Evolutionary conservation across 2,329 filamentous ascomycete species (phyloP), one percentile per base, ranked within the genome.

Genomic region (Alternaria dauci): DNA sequence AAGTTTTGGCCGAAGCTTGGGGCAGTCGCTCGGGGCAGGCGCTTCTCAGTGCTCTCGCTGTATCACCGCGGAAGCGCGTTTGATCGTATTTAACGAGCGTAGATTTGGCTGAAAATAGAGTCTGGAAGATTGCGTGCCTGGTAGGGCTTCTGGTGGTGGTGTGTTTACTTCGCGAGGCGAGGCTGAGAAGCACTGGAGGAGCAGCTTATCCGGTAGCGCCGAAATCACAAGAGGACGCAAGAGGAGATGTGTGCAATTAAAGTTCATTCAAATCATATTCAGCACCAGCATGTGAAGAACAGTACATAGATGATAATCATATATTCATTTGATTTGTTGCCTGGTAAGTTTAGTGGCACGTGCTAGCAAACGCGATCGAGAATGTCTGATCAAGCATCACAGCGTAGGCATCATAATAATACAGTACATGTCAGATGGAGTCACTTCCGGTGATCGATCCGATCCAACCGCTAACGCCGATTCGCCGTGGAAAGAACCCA

Each of bases 311-410:
- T 46, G 23, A 57, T 60, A 48, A 51, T 65, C 51, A 38, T 65
- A 46, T 52, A 67, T 72, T 70, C 63, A 68, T 73, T 73, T 70
- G 54, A 62, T 67, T 61, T 59, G 52, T 70, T 65, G 66, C 65
- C 69, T 73, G 54, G 47, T 52, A 42, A 59, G 58, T 70, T 74
- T 66, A 68, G 66, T 67, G 65, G 58, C 61, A 58, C 58, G 63
- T 68, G 65, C 66, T 67, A 57, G 64, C 55, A 68, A 71, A 71
- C 67, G 71, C 71, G 75, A 78, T 73, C 74, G 66, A 59, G 59
- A 32, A 59, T 61, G 59, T 67, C 58, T 68, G 74, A 77, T 77
- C 74, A 71, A 76, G 74, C 73, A 65, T 74, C 74, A 70, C 71
- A 71, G 68, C 65, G 66, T 73, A 62, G 68, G 61, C 67, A 71